phyloP scores from a whole-genome alignment of 805 yeast genomes.

The Danielia reshetovae region DNA sequence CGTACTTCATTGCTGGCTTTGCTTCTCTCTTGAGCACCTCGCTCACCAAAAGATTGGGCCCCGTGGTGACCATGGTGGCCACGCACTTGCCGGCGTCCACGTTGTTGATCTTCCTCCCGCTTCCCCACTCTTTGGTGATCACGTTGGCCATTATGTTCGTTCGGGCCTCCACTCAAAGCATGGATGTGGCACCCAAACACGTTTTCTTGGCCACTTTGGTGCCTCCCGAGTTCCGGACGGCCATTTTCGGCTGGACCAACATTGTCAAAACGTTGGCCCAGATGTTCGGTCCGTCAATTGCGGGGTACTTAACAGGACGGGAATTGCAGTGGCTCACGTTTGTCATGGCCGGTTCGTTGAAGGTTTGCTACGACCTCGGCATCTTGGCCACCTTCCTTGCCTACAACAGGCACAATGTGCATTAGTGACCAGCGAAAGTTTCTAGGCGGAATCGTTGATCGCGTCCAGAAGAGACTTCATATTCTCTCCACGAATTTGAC shows the following conservation, averaged over 20 bases:
- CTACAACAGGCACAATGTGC: constrained; percentile 20
- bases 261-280: constrained; percentile 41
- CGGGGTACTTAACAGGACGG: constrained; percentile 35
- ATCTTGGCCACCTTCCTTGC: constrained; percentile 26
- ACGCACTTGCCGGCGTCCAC: constrained; percentile 44
- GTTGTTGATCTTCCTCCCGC: constrained; percentile 34
- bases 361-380: constrained; percentile 40
- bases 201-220: constrained; percentile 43
- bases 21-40: constrained; percentile 41
- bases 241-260: constrained; percentile 43
- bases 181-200: constrained; percentile 48
- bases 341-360: constrained; percentile 37
- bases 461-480: too few species aligned
- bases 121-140: constrained; percentile 28
- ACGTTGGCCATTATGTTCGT: constrained; percentile 30
- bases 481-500: too few species aligned
- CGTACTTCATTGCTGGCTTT: constrained; percentile 35
- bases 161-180: constrained; percentile 39
- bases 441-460: too few species aligned
- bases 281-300: constrained; percentile 39
- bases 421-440: too few species aligned
- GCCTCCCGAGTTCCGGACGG: constrained; percentile 37
- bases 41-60: constrained; percentile 41
- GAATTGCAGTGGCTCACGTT: constrained; percentile 41
- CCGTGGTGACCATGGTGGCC: constrained; percentile 41